A percentile compares a stretch with the other conserved stretches of the same genome.
phyloP scores from a whole-genome alignment of 768 basidiomycete genomes.

The Panaeolus papilionaceus region DNA sequence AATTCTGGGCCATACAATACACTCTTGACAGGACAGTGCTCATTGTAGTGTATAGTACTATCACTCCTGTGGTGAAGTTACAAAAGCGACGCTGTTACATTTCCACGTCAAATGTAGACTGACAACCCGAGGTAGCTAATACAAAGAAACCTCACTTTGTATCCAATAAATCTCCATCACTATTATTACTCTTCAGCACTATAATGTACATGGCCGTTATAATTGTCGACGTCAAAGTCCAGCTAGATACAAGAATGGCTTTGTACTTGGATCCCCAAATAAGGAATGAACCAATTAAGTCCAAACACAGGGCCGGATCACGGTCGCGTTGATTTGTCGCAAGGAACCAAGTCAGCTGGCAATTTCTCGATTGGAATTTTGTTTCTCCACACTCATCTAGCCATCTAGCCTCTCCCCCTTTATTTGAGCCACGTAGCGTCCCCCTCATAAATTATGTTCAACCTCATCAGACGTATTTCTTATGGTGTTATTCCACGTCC shows the following conservation, averaged over 20 bases:
- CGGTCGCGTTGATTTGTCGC: slow-evolving; percentile 21
- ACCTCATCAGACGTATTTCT: slow-evolving; percentile 74
- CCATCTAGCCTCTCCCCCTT: slow-evolving; percentile 16
- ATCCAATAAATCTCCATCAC: too few species aligned
- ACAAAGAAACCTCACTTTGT: too few species aligned
- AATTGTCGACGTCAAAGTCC: neutral
- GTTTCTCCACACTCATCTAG: slow-evolving; percentile 21
- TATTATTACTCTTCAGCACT: too few species aligned
- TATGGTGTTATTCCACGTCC: slow-evolving; percentile 71
- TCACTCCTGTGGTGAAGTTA: too few species aligned
- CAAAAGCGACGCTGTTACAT: too few species aligned
- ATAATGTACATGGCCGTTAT: too few species aligned
- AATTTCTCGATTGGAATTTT: slow-evolving; percentile 18
- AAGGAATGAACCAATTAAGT: slow-evolving; percentile 19
- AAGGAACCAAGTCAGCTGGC: slow-evolving; percentile 15
- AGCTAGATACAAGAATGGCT: neutral
- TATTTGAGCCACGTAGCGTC: neutral
- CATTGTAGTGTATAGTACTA: too few species aligned
- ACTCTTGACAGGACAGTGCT: neutral
- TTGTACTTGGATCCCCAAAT: neutral
- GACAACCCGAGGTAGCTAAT: too few species aligned
- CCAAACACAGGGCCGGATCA: slow-evolving; percentile 26
- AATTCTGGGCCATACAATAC: neutral
- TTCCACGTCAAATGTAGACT: too few species aligned
- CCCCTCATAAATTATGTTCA: slow-evolving; percentile 52